Evolutionary conservation across 1,284 basidiomycete species (phyloP), one percentile per base, ranked within the genome.

Genomic region (Uromyces viciae-fabae): DNA sequence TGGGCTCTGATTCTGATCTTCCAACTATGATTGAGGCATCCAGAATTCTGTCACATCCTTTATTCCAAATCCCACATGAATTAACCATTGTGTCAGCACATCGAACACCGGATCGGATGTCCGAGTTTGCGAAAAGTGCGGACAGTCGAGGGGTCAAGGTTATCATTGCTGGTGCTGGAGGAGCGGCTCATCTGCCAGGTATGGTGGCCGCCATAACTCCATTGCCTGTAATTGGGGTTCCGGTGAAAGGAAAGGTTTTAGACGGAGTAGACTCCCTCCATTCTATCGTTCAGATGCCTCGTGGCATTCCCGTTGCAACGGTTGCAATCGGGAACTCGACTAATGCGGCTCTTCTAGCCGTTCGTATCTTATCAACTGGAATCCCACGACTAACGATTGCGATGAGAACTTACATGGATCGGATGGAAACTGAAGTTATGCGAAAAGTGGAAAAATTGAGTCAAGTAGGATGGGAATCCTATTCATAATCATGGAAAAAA

Each of bases 1-100:
- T 99, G 97, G 96, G 96, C 60, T 97, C 94, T 7, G 97, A 99
- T 87, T 97, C 94, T n/a, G 96, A 99, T 86, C 88, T 99, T 46
- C 93, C 94, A 2, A 91, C 92, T 25, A 97, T 99, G 93, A 90
- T 94, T 14, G 91, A 94, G 5, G 94, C 94, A 1, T 93, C 96
- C 0, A 90, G 90, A 76, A 91, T 97, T 75, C 90, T 99, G 56
- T 80, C 81, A 17, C 43, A 72, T 33, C 91, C 94, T 84, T 88
- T 88, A 54, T 97, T 98, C 87, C 85, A 87, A 19, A 88, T 98
- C 38, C 94, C 96, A 0, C 97, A 94, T 87, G 97, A 99, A 86
- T 88, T 99, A 36, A 94, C 94, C 8, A 95, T 99, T 84, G 95
- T 98, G 56, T 96, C 94, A 17, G 96, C 96, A 0, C 96, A 99